Percentiles rank a stretch among this genome's conserved stretches.
Conservation (phyloP, 169 alveolate species). For the Plasmodium gallinaceum region DNA sequence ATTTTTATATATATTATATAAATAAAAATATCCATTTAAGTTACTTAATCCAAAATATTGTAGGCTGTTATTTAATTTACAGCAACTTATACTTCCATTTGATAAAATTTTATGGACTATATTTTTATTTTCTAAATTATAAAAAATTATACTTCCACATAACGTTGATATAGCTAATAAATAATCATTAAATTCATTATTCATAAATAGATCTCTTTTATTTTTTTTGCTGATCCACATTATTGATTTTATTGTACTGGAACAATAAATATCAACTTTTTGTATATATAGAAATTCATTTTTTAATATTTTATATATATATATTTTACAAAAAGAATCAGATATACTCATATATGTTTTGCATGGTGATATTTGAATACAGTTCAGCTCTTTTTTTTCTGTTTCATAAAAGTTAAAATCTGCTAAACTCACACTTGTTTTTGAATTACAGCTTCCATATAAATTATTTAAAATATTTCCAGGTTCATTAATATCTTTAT, state of each 20-base stretch:
- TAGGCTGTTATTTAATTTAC: constrained; percentile 31
- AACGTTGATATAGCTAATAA: constrained; percentile 20
- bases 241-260: constrained; percentile 6
- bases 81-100: constrained; percentile 38
- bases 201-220: not conserved
- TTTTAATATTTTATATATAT: constrained; percentile 18
- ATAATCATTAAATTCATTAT: constrained; percentile 19
- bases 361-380: constrained; percentile 46
- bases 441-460: not conserved
- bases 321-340: constrained; percentile 48
- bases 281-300: constrained; percentile 19
- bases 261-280: not conserved
- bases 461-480: too few species aligned
- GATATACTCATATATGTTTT: constrained; percentile 28
- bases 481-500: not conserved
- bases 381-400: constrained; percentile 24
- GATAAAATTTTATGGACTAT: constrained; percentile 6
- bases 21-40: constrained; percentile 53
- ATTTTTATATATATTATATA: constrained; percentile 32
- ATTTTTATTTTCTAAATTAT: constrained; percentile 19
- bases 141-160: constrained; percentile 33
- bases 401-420: constrained; percentile 52
- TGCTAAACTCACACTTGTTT: constrained; percentile 2
- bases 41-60: constrained; percentile 36
- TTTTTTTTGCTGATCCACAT: constrained; percentile 64